Conservation (phyloP, 2,329 filamentous ascomycete species). For the Paraconiothyrium brasiliense region DNA sequence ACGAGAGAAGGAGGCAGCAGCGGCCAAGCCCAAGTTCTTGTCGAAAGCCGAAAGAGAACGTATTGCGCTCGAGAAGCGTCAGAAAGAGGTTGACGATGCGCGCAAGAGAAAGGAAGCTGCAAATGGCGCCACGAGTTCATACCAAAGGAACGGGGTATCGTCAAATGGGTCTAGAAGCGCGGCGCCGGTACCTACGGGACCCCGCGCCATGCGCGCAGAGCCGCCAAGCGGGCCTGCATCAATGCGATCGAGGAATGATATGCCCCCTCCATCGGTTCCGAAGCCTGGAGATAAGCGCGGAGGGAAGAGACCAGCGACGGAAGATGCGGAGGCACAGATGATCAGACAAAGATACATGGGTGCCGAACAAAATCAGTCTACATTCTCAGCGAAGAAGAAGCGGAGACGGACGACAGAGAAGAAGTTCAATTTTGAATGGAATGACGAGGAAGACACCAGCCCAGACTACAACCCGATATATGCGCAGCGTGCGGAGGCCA, state of each 20-base stretch:
- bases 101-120: slow-evolving; percentile 61
- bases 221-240: slow-evolving; percentile 61
- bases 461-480: slow-evolving; percentile 85
- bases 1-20: slow-evolving; percentile 83
- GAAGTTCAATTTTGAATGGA: slow-evolving; percentile 99
- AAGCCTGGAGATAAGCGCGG: slow-evolving; percentile 47
- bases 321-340: slow-evolving; percentile 75
- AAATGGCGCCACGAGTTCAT: slow-evolving; percentile 17
- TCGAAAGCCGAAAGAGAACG: slow-evolving; percentile 84
- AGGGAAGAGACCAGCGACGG: slow-evolving; percentile 51
- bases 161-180: slow-evolving; percentile 15
- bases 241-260: slow-evolving; percentile 61
- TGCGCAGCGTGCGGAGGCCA: slow-evolving; percentile 70
- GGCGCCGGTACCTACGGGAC: slow-evolving; percentile 71
- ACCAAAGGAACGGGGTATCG: slow-evolving; percentile 18
- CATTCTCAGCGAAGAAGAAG: slow-evolving; percentile 96
- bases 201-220: slow-evolving; percentile 70
- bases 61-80: slow-evolving; percentile 78
- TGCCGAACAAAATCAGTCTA: slow-evolving; percentile 84
- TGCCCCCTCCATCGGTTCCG: slow-evolving; percentile 61
- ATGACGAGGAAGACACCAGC: slow-evolving; percentile 91
- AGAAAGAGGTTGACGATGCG: slow-evolving; percentile 72
- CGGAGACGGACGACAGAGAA: slow-evolving; percentile 89
- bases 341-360: slow-evolving; percentile 89
- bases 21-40: slow-evolving; percentile 87